phyloP scores from a whole-genome alignment of 2,329 filamentous ascomycete genomes.

The Pseudogymnoascus sp. region DNA sequence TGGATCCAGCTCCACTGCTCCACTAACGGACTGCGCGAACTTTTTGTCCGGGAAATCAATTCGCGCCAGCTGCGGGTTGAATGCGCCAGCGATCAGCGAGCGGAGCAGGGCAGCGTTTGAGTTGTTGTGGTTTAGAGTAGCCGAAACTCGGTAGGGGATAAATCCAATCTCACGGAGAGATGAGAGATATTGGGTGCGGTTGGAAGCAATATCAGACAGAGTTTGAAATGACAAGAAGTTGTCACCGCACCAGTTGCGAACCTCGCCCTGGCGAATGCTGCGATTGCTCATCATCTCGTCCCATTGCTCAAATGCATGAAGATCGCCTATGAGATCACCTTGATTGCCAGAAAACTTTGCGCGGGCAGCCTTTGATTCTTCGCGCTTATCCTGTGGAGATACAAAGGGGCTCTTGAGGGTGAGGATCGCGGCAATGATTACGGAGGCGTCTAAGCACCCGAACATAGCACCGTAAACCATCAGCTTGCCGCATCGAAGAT shows the following conservation, averaged over 20 bases:
- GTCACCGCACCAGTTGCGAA: slow-evolving; percentile 72
- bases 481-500: slow-evolving; percentile 86
- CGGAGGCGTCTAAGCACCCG: slow-evolving; percentile 78
- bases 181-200: slow-evolving; percentile 75
- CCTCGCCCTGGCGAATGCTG: slow-evolving; percentile 48
- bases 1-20: slow-evolving; percentile 86
- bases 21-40: slow-evolving; percentile 78
- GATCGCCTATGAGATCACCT: slow-evolving; percentile 82
- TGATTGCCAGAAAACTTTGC: slow-evolving; percentile 67
- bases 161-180: slow-evolving; percentile 83
- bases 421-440: slow-evolving; percentile 87
- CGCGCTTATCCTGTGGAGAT: slow-evolving; percentile 73
- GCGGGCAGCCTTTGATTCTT: slow-evolving; percentile 71
- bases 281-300: slow-evolving; percentile 54
- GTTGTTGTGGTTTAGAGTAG: slow-evolving; percentile 41
- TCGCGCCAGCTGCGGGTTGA: slow-evolving; percentile 75
- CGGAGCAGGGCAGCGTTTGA: slow-evolving; percentile 32
- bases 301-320: slow-evolving; percentile 80
- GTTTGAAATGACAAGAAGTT: slow-evolving; percentile 82
- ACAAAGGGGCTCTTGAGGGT: slow-evolving; percentile 83
- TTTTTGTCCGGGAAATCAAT: slow-evolving; percentile 96
- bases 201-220: slow-evolving; percentile 80
- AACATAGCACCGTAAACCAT: slow-evolving; percentile 95
- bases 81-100: slow-evolving; percentile 39
- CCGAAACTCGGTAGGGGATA: slow-evolving; percentile 39